Base-by-base conservation (phyloP, 352 stramenopile species). In the Pythium pectinolyticum region DNA sequence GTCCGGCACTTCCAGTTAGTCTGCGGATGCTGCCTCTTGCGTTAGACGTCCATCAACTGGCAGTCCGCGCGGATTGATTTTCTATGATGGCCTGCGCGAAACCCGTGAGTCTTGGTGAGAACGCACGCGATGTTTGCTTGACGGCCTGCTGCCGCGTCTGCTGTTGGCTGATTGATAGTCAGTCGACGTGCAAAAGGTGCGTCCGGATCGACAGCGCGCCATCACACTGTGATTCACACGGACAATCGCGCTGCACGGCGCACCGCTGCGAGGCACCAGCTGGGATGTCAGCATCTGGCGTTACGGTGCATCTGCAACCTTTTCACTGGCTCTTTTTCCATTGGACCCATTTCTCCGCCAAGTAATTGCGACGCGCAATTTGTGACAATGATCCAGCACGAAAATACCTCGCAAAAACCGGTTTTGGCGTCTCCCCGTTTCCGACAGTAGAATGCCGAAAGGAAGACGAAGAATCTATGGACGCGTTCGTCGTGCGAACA, bases 401-500 rank as follows among this genome's bases (percentile, higher is more conserved):
- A 22, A 50, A 25, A 50, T 50, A 25, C 22, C 22, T n/a, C 14
- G 20, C 12, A 32, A 50, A 50, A 28, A 50, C 43, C 24, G 43
- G 43, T 50, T 50, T 49, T 11, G 30, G 19, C 19, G 25, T 30
- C 41, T 28, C 19, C 17, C 41, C 15, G 41, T 20, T n/a, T 20
- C 40, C 56, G 27, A 0, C 35, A n/a, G n/a, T n/a, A n/a, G n/a
- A n/a, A n/a, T n/a, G n/a, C n/a, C n/a, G n/a, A n/a, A n/a, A n/a
- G n/a, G 43, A 50, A 50, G 43, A 50, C 30, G 43, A 40, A 53
- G 32, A 37, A 28, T 12, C 41, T 32, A 90, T 90, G 82, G 80
- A 90, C 61, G 80, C 78, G 11, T 90, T 88, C 61, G 45, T 89
- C 3, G 66, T 74, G 56, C 80, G 75, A 20, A 31, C 35, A 24